Conservation (phyloP, 106 monocot species). For the Hemerocallis citrina region DNA sequence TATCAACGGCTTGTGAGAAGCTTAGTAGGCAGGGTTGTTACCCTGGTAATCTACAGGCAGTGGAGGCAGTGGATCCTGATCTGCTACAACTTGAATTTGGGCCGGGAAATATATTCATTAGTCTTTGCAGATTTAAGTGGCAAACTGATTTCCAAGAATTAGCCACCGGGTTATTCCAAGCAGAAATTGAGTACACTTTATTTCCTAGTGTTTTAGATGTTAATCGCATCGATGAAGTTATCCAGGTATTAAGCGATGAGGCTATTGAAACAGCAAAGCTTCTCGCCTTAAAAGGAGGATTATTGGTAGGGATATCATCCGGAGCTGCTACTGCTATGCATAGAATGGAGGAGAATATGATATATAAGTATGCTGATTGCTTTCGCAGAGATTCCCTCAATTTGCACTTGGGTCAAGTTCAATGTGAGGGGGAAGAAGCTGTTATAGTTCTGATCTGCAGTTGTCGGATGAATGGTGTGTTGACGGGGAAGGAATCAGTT, state of each 20-base stretch:
- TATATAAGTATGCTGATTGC: too few relatives aligned
- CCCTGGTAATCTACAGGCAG: constrained; percentile 20
- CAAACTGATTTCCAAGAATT: constrained; percentile 75
- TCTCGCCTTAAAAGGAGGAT: constrained; percentile 85
- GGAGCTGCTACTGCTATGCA: constrained; percentile 80
- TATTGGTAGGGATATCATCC: constrained; percentile 92
- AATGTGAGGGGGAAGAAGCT: too few relatives aligned
- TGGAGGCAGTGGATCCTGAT: constrained; percentile 25
- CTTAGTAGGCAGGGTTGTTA: constrained; percentile 69
- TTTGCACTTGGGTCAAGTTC: too few relatives aligned
- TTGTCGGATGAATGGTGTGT: too few relatives aligned
- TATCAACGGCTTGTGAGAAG: constrained; percentile 69
- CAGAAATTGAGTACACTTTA: constrained; percentile 75
- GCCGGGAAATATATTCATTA: constrained; percentile 68
- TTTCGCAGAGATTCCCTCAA: too few relatives aligned
- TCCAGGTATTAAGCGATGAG: constrained; percentile 92
- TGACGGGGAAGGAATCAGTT: too few relatives aligned
- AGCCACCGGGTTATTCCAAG: constrained; percentile 78
- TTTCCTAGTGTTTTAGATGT: too few relatives aligned
- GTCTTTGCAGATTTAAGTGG: constrained; percentile 89
- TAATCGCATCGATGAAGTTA: too few relatives aligned
- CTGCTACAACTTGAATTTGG: constrained; percentile 55
- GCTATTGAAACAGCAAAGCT: constrained; percentile 71
- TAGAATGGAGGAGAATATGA: too few relatives aligned
- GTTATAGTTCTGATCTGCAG: too few relatives aligned